phyloP scores from a whole-genome alignment of 768 basidiomycete species.

The Agaricus subrufescens region DNA sequence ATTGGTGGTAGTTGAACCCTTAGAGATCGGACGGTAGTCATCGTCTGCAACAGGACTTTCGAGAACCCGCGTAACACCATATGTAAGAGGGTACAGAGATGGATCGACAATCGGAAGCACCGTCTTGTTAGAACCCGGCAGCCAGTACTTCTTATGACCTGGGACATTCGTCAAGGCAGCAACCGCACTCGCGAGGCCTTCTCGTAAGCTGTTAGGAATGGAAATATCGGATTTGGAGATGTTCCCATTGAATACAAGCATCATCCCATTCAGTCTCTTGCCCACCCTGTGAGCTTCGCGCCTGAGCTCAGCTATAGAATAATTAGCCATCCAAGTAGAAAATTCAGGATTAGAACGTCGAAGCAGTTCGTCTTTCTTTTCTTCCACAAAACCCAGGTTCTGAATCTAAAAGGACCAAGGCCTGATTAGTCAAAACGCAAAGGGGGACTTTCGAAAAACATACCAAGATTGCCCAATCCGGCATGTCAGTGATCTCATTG shows the following conservation, averaged over 20 bases:
- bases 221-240: conserved; percentile 26
- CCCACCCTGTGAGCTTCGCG: conserved; percentile 15
- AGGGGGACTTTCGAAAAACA: not conserved
- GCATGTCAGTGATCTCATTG: conserved; percentile 29
- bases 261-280: conserved; percentile 12
- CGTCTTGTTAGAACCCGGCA: conserved; percentile 32
- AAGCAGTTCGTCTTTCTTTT: conserved; percentile 13
- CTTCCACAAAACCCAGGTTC: conserved; percentile 13
- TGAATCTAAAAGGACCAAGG: not conserved
- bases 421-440: not conserved
- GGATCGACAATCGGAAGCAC: conserved; percentile 40
- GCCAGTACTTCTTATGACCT: conserved; percentile 34
- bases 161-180: conserved; percentile 28
- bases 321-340: conserved; percentile 16
- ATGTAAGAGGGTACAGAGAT: conserved; percentile 32
- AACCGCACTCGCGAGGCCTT: conserved; percentile 17
- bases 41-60: not conserved
- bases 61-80: conserved; percentile 22
- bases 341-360: not conserved
- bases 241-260: conserved; percentile 14
- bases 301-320: conserved; percentile 20
- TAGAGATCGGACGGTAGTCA: too few species aligned
- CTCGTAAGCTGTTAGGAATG: conserved; percentile 16
- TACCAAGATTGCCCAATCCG: conserved; percentile 28
- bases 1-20: too few species aligned